Evolutionary conservation across 2,329 filamentous ascomycete genomes (phyloP), one percentile per base, ranked within the genome.

Genomic region (Verticillium tricorpus): DNA sequence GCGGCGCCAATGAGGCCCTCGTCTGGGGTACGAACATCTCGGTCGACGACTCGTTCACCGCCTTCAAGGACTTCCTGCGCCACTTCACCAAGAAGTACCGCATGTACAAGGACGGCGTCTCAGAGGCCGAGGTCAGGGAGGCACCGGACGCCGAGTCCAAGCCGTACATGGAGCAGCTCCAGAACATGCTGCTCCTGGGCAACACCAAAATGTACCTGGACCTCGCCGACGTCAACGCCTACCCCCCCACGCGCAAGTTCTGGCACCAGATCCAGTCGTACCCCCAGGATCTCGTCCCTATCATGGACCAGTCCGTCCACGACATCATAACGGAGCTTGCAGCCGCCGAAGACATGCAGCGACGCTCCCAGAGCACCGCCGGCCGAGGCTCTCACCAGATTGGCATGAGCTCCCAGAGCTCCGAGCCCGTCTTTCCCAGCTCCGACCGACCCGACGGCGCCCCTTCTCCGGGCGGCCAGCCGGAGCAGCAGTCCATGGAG

Each of bases 1-100:
- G 93, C 45, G 95, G 93, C 2, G 86, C 86, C 62, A 91, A 91
- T 45, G 89, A 89, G 61, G 88, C 90, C 67, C 86, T 96, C 62
- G 94, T 99, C 66, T 99, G 95, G 95, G 95, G 95, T 74, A 99
- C 95, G 54, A 98, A 96, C 45, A 91, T 99, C 58, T 97, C 94
- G 5, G 90, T 99, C 60, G 87, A 92, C 63, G 93, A 98, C 73
- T 93, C 92, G 0, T 91, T 96, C 74, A 86, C 88, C 59, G 83
- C 89, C 0, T 96, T 97, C 81, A 94, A 95, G 71, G 93, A 95
- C 66, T 99, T 99, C 71, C 80, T 99, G 32, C 87, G 88, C 72
- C 96, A 96, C 73, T 99, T 95, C 69, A 92, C 93, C 63, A 89
- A 87, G 68, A 97, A 97, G 76, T 98, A 99, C 72, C 91, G 95